Percentiles rank a stretch among this genome's conserved stretches.
These are phyloP conservation scores for Salix caprea DNA, from an alignment of 345 rosid species.

Conservation along the genomic window DNA sequence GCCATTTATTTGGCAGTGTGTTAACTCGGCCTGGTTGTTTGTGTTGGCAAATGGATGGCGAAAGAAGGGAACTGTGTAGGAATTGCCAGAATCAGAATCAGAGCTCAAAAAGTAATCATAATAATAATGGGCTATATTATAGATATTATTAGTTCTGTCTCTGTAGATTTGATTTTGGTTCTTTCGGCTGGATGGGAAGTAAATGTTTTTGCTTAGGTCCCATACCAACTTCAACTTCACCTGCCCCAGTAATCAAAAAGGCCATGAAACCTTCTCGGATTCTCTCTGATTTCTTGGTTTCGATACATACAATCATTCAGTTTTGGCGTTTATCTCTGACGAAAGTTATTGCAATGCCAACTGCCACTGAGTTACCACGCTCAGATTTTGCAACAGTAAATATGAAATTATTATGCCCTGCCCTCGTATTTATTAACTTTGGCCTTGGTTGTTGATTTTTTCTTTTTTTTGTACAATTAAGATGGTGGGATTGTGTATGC, in stretches of 20 bases:
- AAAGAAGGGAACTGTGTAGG: conserved; percentile 32
- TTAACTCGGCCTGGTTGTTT: conserved; percentile 28
- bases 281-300: not conserved
- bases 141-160: conserved; percentile 17
- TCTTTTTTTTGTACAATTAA: too few species aligned
- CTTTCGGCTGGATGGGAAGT: not conserved
- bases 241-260: not conserved
- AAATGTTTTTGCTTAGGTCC: not conserved
- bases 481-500: too few species aligned
- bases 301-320: not conserved
- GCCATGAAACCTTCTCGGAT: not conserved
- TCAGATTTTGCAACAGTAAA: too few species aligned
- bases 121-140: conserved; percentile 10
- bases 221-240: not conserved
- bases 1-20: conserved; percentile 11
- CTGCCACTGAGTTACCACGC: not conserved
- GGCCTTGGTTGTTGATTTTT: too few species aligned
- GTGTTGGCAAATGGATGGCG: conserved; percentile 46
- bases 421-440: too few species aligned
- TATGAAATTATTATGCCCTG: too few species aligned
- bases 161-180: conserved; percentile 6
- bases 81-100: conserved; percentile 31
- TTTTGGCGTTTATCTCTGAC: not conserved
- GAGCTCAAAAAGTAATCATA: too few species aligned
- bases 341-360: not conserved